These are phyloP conservation scores for Lepidium aucheri DNA, from an alignment of 345 rosid genomes.

Conservation along the genomic window DNA sequence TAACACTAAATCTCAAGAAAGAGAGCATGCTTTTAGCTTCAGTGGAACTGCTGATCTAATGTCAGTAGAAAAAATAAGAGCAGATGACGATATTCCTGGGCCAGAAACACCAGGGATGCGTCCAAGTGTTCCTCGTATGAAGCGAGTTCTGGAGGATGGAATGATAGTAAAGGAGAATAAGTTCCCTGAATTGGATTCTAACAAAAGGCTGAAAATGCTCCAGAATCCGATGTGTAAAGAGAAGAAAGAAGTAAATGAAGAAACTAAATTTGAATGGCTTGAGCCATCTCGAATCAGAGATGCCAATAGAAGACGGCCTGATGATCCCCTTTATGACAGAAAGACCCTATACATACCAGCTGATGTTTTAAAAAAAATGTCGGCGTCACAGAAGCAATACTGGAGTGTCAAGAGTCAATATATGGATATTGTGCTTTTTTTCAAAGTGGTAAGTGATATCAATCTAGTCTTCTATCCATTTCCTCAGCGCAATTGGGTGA, in stretches of 20 bases:
- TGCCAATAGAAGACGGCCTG: constrained; percentile 67
- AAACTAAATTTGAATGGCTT: constrained; percentile 90
- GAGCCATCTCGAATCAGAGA: constrained; percentile 64
- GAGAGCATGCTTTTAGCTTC: constrained; percentile 18
- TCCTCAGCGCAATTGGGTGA: neutral
- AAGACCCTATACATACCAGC: constrained; percentile 74
- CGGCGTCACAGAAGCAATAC: constrained; percentile 89
- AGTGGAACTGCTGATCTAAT: constrained; percentile 15
- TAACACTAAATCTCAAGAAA: constrained; percentile 23
- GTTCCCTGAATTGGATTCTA: constrained; percentile 28
- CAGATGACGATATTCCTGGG: constrained; percentile 37
- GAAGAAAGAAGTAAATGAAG: constrained; percentile 39
- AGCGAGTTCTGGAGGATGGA: constrained; percentile 56
- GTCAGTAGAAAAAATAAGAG: constrained; percentile 9
- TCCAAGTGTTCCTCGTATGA: constrained; percentile 48
- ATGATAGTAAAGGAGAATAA: constrained; percentile 25
- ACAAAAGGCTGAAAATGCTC: constrained; percentile 52
- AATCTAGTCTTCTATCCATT: neutral
- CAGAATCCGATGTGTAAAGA: constrained; percentile 28
- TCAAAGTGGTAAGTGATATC: constrained; percentile 83
- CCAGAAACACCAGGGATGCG: constrained; percentile 75
- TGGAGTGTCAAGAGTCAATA: constrained; percentile 80
- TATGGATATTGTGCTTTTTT: constrained; percentile 87
- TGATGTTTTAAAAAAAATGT: constrained; percentile 66
- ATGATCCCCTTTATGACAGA: constrained; percentile 68